Evolutionary conservation across 208 protist genomes (phyloP), one percentile per base, ranked within the genome.

Genomic region (Herpetomonas samuelpessoai): DNA sequence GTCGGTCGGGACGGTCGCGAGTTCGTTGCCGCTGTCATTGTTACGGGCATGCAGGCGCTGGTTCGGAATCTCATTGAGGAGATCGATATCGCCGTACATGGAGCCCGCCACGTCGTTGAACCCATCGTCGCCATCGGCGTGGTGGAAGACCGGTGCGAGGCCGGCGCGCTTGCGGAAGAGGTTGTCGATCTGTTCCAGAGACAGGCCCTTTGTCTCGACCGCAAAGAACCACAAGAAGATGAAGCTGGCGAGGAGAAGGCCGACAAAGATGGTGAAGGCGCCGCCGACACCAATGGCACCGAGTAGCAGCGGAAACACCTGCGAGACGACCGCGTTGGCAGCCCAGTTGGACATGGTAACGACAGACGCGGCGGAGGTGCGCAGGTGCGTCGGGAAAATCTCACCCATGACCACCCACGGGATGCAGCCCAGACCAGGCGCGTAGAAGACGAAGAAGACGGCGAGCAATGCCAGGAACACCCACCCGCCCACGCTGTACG

Each of bases 301-400:
- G 67, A 95, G 65, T 21, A 96, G 59, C 14, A 89, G 62, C 7
- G 89, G 91, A 67, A 96, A 97, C 35, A 85, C 77, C 65, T 92
- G 86, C 21, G 91, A 96, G 16, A 97, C 86, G 30, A 94, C 49
- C 25, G 72, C 83, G 71, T 95, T 96, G 24, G 85, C 71, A 7
- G 65, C 80, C 93, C 93, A 97, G 79, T 97, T 97, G 50, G 86
- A 74, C 86, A 93, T 96, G 16, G 91, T 93, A 16, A 88, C 90
- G 19, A 95, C 67, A 6, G 88, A 91, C n/a, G 84, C 72, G 19
- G 83, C 87, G 16, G 78, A 66, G 10, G 85, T 88, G 58, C 93
- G 90, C 21, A 95, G 68, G 47, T 86, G 69, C 7, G 69, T 89
- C 0, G 93, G 93, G 71, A 95, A 97, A 27, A 96, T 84, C 68